phyloP scores from a whole-genome alignment of 768 basidiomycete genomes.

The Mycena galericulata region DNA sequence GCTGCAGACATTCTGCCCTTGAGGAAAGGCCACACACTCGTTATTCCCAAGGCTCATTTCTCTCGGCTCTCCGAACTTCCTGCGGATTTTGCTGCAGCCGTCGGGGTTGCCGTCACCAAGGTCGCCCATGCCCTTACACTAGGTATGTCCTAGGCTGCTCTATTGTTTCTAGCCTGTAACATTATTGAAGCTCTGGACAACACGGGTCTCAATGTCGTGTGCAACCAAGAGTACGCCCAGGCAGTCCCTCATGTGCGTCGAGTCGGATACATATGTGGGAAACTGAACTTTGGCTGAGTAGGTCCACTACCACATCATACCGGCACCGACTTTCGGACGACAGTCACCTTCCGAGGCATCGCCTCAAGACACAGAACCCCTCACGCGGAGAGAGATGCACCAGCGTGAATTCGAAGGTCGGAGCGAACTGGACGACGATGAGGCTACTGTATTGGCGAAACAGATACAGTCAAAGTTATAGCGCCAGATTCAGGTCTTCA shows the following conservation, averaged over 20 bases:
- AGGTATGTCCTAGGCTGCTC: constrained; percentile 53
- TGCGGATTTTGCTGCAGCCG: constrained; percentile 65
- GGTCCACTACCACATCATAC: constrained; percentile 86
- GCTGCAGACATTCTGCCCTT: constrained; percentile 74
- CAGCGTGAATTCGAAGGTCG: constrained; percentile 68
- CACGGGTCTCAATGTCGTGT: constrained; percentile 79
- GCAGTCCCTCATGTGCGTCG: constrained; percentile 77
- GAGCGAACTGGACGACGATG: constrained; percentile 69
- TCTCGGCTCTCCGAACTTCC: constrained; percentile 75
- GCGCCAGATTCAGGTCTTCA: background rate
- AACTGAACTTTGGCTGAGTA: constrained; percentile 36
- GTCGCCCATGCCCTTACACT: constrained; percentile 72
- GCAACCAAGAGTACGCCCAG: constrained; percentile 87
- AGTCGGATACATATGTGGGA: background rate
- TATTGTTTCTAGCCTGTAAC: background rate
- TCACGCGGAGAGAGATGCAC: constrained; percentile 68
- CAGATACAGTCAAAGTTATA: constrained; percentile 52
- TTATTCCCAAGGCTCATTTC: constrained; percentile 76
- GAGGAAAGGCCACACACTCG: constrained; percentile 73
- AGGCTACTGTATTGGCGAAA: constrained; percentile 58
- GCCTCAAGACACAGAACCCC: constrained; percentile 38
- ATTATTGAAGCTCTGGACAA: constrained; percentile 64
- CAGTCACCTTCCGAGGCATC: constrained; percentile 29
- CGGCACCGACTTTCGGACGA: constrained; percentile 64
- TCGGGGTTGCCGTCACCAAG: constrained; percentile 69